These are phyloP conservation scores for Colletotrichum euphorbiae DNA, from an alignment of 2,329 filamentous ascomycete genomes.

Conservation along the genomic window DNA sequence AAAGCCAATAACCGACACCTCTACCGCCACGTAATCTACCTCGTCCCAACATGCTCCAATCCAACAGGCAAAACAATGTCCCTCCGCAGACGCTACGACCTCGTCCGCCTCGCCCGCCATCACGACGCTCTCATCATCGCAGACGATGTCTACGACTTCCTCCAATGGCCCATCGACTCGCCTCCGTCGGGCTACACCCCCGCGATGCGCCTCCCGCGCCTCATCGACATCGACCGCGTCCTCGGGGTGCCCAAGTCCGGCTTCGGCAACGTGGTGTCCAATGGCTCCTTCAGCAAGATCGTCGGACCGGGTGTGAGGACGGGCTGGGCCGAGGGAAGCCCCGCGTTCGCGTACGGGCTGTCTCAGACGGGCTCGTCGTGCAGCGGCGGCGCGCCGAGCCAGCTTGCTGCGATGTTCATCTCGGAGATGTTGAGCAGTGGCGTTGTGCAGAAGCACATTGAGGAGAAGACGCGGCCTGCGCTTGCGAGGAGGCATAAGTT, in stretches of 20 bases:
- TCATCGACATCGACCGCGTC: slow-evolving; percentile 81
- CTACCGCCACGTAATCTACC: slow-evolving; percentile 90
- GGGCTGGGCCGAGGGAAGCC: slow-evolving; percentile 86
- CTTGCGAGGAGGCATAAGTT: slow-evolving; percentile 59
- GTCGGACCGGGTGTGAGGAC: slow-evolving; percentile 83
- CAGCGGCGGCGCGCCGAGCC: slow-evolving; percentile 68
- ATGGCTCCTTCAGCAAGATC: slow-evolving; percentile 92
- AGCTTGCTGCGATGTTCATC: slow-evolving; percentile 65
- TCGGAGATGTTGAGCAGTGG: slow-evolving; percentile 60
- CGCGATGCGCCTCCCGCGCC: slow-evolving; percentile 71
- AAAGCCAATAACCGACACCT: slow-evolving; percentile 67
- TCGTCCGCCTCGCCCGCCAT: slow-evolving; percentile 81
- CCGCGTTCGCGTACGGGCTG: slow-evolving; percentile 63
- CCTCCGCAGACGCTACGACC: slow-evolving; percentile 70
- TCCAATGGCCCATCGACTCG: slow-evolving; percentile 76
- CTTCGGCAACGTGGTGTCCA: slow-evolving; percentile 86
- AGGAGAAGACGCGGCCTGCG: slow-evolving; percentile 55
- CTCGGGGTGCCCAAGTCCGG: slow-evolving; percentile 65
- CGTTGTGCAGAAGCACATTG: slow-evolving; percentile 58
- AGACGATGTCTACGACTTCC: slow-evolving; percentile 95
- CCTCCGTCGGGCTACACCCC: slow-evolving; percentile 45
- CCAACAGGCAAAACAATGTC: slow-evolving; percentile 88
- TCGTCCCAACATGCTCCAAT: slow-evolving; percentile 89
- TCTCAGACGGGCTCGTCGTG: slow-evolving; percentile 65
- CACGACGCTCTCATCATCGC: slow-evolving; percentile 85